A percentile compares a stretch with the other conserved stretches of the same genome.
Evolutionary conservation across 2,329 filamentous ascomycete genomes (phyloP).

Genomic region (Ophiostoma populinum): DNA sequence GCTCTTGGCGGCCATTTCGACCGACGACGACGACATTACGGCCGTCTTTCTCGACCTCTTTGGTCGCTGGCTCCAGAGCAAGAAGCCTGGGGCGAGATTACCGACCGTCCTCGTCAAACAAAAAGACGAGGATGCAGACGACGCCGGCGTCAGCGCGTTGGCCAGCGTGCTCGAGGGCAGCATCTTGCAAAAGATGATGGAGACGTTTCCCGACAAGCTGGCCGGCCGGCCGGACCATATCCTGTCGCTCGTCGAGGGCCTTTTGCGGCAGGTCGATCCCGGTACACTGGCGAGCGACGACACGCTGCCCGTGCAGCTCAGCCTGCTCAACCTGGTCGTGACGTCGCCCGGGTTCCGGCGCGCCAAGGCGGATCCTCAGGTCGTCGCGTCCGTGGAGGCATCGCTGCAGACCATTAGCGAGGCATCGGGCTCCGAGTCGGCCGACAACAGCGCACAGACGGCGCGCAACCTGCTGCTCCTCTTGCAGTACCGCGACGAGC

Average conservation of each 20-base stretch:
- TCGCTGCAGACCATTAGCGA: slow-evolving; percentile 28
- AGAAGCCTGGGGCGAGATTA: slow-evolving; percentile 13
- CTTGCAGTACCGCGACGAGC: slow-evolving; percentile 35
- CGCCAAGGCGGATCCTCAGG: slow-evolving; percentile 23
- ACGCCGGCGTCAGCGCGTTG: slow-evolving; percentile 22
- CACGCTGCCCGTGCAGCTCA: slow-evolving; percentile 35
- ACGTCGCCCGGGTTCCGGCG: slow-evolving; percentile 39
- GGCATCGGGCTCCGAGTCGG: slow-evolving; percentile 14
- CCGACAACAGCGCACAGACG: slow-evolving; percentile 28
- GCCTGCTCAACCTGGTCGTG: slow-evolving; percentile 42
- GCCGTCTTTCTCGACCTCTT: slow-evolving; percentile 43
- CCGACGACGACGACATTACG: slow-evolving; percentile 39
- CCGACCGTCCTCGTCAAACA: slow-evolving; percentile 14
- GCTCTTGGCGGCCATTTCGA: slow-evolving; percentile 29
- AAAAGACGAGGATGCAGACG: slow-evolving; percentile 15
- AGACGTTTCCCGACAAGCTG: slow-evolving; percentile 43
- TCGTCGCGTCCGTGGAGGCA: slow-evolving; percentile 28
- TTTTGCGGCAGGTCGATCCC: slow-evolving; percentile 31
- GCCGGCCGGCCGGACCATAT: slow-evolving; percentile 47
- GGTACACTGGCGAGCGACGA: slow-evolving; percentile 23
- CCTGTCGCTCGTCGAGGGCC: slow-evolving; percentile 43
- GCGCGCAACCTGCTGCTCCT: slow-evolving; percentile 38
- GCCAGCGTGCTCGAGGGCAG: slow-evolving; percentile 38
- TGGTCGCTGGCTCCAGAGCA: slow-evolving; percentile 33
- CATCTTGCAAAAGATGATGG: slow-evolving; percentile 48